A percentile compares a stretch with the other conserved stretches of the same genome.
phyloP scores from a whole-genome alignment of 1,139 yeast species.

The Meyerozyma guilliermondii region DNA sequence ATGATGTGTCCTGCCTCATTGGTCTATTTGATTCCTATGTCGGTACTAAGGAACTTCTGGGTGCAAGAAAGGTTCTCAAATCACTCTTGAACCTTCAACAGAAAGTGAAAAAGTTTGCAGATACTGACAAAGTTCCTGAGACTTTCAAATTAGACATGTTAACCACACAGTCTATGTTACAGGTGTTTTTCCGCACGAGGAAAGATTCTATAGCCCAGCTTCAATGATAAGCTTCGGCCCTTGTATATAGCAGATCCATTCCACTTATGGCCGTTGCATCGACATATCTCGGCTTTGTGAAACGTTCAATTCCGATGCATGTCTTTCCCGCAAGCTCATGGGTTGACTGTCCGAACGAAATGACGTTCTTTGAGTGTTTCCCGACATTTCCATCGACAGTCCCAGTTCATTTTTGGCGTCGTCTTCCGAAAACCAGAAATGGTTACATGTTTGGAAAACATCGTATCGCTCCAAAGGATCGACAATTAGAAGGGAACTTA shows the following conservation, averaged over 20 bases:
- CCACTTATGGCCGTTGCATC: neutral
- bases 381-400: neutral
- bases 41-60: slow-evolving; percentile 19
- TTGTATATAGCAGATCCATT: neutral
- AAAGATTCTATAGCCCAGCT: slow-evolving; percentile 7
- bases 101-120: slow-evolving; percentile 17
- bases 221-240: slow-evolving; percentile 2
- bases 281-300: slow-evolving; percentile 9
- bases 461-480: slow-evolving; percentile 51
- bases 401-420: neutral
- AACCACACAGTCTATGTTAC: slow-evolving; percentile 21
- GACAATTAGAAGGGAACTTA: slow-evolving; percentile 54
- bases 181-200: slow-evolving; percentile 29
- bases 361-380: slow-evolving; percentile 9
- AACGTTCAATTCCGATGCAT: slow-evolving; percentile 22
- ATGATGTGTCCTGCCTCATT: slow-evolving; percentile 58
- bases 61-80: slow-evolving; percentile 23
- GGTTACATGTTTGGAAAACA: slow-evolving; percentile 46
- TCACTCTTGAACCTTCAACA: slow-evolving; percentile 20
- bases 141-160: slow-evolving; percentile 20
- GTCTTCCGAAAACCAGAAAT: slow-evolving; percentile 49
- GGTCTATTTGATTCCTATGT: slow-evolving; percentile 66
- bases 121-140: slow-evolving; percentile 16
- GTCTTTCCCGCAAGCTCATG: slow-evolving; percentile 27
- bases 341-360: slow-evolving; percentile 29